Evolutionary conservation across 352 stramenopile species (phyloP).

Genomic region (Pythium grandisporangium): DNA sequence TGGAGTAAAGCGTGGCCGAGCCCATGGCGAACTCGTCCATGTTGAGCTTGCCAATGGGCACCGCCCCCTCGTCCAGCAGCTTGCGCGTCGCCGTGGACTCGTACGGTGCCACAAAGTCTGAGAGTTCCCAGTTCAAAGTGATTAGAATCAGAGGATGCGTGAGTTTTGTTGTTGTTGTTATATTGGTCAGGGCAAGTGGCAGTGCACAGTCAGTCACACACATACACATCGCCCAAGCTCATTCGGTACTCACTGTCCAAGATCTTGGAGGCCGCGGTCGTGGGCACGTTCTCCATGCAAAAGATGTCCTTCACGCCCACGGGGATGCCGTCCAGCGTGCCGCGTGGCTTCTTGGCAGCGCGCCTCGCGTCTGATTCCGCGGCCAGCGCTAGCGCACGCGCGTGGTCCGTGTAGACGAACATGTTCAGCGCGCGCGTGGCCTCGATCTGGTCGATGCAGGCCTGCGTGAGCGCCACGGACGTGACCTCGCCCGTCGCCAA

Average conservation of each 20-base stretch:
- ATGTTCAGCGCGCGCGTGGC: conserved; percentile 65
- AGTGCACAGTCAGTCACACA: too few relatives aligned
- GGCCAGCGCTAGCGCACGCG: conserved; percentile 57
- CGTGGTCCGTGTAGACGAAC: conserved; percentile 70
- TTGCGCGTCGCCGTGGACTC: conserved; percentile 80
- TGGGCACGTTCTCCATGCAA: conserved; percentile 85
- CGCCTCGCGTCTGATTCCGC: conserved; percentile 73
- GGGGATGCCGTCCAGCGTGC: conserved; percentile 91
- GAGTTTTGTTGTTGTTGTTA: too few relatives aligned
- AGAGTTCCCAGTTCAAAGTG: conserved; percentile 1
- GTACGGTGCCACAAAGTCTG: conserved; percentile 86
- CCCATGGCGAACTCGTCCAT: conserved; percentile 99
- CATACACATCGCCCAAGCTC: background rate
- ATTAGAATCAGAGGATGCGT: background rate
- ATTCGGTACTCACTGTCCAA: conserved; percentile 38
- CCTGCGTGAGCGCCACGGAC: conserved; percentile 48
- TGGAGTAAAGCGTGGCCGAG: conserved; percentile 89
- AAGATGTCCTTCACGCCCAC: conserved; percentile 96
- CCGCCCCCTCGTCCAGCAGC: conserved; percentile 83
- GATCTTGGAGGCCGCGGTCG: conserved; percentile 87
- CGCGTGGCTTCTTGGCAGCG: conserved; percentile 19
- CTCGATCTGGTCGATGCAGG: conserved; percentile 71
- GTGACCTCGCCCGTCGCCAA: conserved; percentile 38
- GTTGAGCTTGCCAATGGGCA: conserved; percentile 95
- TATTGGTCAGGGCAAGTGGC: too few relatives aligned